Evolutionary conservation across 768 basidiomycete genomes (phyloP).

Genomic region (Agrocybe chaxingu): DNA sequence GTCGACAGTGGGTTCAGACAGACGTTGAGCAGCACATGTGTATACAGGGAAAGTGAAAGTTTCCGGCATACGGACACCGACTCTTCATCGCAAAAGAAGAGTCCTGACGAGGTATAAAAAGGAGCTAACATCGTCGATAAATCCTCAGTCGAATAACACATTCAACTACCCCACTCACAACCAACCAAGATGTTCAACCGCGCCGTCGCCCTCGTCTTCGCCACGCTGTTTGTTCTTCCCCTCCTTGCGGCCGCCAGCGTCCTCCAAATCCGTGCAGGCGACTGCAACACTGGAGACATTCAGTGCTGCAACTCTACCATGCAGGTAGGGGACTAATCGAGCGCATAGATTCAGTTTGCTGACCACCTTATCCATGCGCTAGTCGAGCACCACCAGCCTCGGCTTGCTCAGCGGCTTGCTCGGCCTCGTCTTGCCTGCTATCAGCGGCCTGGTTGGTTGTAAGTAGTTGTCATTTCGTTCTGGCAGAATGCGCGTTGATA

Average conservation of each 20-base stretch:
- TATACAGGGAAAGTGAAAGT: too few species aligned
- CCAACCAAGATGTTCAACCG: too few species aligned
- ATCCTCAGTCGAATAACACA: too few species aligned
- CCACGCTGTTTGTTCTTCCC: slow-evolving; percentile 8
- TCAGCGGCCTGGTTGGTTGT: slow-evolving; percentile 13
- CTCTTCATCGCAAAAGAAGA: too few species aligned
- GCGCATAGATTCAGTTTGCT: neutral
- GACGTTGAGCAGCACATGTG: too few species aligned
- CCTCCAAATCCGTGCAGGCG: slow-evolving; percentile 2
- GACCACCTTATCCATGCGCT: neutral
- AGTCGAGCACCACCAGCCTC: slow-evolving; percentile 2
- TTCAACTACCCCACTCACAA: too few species aligned
- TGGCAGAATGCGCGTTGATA: too few species aligned
- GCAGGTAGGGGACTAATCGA: neutral
- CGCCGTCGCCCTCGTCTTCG: slow-evolving; percentile 5
- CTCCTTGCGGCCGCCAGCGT: slow-evolving; percentile 9
- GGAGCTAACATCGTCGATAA: too few species aligned
- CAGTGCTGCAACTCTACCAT: slow-evolving; percentile 12
- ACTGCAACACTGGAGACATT: slow-evolving; percentile 11
- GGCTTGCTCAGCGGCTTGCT: slow-evolving; percentile 6
- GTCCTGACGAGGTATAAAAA: too few species aligned
- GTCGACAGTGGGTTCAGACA: too few species aligned
- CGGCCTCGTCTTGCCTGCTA: slow-evolving; percentile 5
- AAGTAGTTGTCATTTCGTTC: neutral
- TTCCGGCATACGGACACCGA: too few species aligned